A percentile compares a stretch with the other conserved stretches of the same genome.
Conservation (phyloP, 2,329 filamentous ascomycete species). For the Fusarium robinianum region DNA sequence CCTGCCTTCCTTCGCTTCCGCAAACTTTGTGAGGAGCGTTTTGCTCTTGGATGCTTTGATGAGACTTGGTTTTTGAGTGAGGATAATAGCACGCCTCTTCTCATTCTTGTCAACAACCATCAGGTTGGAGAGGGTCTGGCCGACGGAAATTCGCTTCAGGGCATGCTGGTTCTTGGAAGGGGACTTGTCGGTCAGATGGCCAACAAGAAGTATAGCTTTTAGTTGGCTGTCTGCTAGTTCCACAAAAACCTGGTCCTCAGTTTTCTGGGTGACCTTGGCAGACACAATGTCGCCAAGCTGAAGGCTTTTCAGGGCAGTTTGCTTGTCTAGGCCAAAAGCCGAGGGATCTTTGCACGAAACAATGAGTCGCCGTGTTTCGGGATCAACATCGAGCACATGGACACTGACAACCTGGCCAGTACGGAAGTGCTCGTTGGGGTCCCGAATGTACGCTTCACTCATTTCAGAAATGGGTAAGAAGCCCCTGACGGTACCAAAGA, state of each 20-base stretch:
- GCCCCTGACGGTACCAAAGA: slow-evolving; percentile 81
- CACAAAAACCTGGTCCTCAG: slow-evolving; percentile 73
- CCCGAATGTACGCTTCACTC: slow-evolving; percentile 94
- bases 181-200: slow-evolving; percentile 85
- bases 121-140: slow-evolving; percentile 81
- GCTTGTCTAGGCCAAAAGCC: slow-evolving; percentile 74
- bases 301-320: slow-evolving; percentile 75
- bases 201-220: slow-evolving; percentile 75
- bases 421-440: slow-evolving; percentile 87
- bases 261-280: slow-evolving; percentile 81
- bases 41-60: slow-evolving; percentile 73
- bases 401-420: slow-evolving; percentile 90
- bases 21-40: slow-evolving; percentile 72
- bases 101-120: slow-evolving; percentile 86
- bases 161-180: slow-evolving; percentile 75
- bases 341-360: slow-evolving; percentile 93
- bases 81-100: slow-evolving; percentile 71
- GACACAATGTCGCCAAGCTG: slow-evolving; percentile 74
- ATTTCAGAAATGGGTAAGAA: slow-evolving; percentile 95
- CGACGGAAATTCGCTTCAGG: slow-evolving; percentile 80
- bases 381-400: slow-evolving; percentile 80
- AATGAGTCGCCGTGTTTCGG: slow-evolving; percentile 71
- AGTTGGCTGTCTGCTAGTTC: slow-evolving; percentile 75
- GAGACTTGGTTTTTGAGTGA: slow-evolving; percentile 84
- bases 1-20: slow-evolving; percentile 71